Evolutionary conservation across 225 moss, liverwort and hornwort species (phyloP).

Genomic region (Physcomitrellopsis africana): DNA sequence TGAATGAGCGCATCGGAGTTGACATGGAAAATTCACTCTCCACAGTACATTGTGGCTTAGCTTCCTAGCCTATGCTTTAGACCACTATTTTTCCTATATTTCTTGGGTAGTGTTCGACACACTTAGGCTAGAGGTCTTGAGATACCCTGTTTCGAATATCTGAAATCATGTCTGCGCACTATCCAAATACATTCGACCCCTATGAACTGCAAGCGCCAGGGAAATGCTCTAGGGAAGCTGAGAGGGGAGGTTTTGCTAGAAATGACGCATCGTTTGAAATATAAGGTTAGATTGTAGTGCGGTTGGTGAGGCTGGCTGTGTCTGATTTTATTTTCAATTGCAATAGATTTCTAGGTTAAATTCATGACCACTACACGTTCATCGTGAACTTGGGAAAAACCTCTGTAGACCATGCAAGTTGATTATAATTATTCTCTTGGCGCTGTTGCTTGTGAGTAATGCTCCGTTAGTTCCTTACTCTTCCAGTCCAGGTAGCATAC

Average conservation of each 20-base stretch:
- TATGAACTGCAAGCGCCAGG: neutral
- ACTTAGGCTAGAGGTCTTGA: neutral
- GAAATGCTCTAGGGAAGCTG: neutral
- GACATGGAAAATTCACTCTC: neutral
- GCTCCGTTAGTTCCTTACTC: neutral
- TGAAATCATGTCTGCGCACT: constrained; percentile 1
- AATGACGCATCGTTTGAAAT: neutral
- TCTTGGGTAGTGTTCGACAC: neutral
- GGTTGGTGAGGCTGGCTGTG: neutral
- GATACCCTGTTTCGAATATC: neutral
- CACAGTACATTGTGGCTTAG: neutral
- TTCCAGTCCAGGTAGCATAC: neutral
- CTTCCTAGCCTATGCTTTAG: constrained; percentile 10
- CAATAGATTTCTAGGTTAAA: neutral
- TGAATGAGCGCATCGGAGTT: neutral
- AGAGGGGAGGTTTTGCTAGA: neutral
- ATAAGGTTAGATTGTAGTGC: neutral
- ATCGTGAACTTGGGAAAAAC: constrained; percentile 10
- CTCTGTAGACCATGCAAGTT: neutral
- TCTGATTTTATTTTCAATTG: neutral
- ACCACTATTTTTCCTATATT: neutral
- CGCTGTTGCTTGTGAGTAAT: constrained; percentile 4
- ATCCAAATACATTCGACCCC: constrained; percentile 7
- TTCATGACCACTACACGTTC: neutral
- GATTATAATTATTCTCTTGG: constrained; percentile 2